phyloP scores from a whole-genome alignment of 768 basidiomycete species.

The Phaeolepiota aurea region DNA sequence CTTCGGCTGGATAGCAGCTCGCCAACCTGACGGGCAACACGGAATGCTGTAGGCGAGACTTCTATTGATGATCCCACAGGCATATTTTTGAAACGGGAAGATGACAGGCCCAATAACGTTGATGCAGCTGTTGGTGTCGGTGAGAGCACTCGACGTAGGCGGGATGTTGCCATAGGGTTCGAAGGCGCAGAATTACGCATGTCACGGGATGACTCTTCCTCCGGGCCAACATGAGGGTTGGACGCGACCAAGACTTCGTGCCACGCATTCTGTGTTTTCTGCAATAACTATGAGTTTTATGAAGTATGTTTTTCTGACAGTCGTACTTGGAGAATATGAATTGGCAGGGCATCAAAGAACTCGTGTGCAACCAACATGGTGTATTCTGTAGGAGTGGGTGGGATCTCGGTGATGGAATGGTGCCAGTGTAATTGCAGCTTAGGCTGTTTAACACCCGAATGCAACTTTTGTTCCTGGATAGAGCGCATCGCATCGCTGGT shows the following conservation, averaged over 20 bases:
- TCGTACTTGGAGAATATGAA: constrained; percentile 78
- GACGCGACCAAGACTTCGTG: constrained; percentile 75
- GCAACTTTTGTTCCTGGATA: constrained; percentile 51
- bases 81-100: constrained; percentile 59
- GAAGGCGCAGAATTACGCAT: constrained; percentile 6
- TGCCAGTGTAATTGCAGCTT: constrained; percentile 58
- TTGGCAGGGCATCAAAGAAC: constrained; percentile 94
- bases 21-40: constrained; percentile 59
- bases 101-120: constrained; percentile 52
- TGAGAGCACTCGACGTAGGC: constrained; percentile 61
- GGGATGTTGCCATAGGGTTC: constrained; percentile 11
- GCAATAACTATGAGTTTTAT: constrained; percentile 1
- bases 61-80: constrained; percentile 73
- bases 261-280: constrained; percentile 80
- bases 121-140: constrained; percentile 41
- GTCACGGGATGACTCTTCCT: not conserved
- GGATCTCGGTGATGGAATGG: constrained; percentile 62
- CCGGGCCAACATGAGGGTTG: constrained; percentile 13
- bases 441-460: constrained; percentile 14
- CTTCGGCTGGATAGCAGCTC: constrained; percentile 39
- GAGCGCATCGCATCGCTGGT: constrained; percentile 61
- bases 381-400: constrained; percentile 39
- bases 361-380: constrained; percentile 93
- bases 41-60: constrained; percentile 66
- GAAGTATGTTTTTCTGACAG: not conserved